phyloP scores from a whole-genome alignment of 352 stramenopile species.

The Globisporangium paroecandrum region DNA sequence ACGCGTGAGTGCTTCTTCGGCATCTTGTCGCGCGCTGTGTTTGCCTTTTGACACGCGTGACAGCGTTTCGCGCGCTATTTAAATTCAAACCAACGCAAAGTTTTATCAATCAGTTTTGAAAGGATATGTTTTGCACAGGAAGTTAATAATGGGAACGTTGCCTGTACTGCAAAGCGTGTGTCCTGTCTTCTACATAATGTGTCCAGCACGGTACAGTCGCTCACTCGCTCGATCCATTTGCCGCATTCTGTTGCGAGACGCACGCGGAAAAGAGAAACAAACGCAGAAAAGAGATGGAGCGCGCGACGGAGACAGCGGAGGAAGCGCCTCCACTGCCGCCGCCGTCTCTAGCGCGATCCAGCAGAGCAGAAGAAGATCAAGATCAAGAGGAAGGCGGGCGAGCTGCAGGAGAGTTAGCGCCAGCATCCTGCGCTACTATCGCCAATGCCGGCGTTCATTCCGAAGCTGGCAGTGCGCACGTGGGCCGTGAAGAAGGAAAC shows the following conservation, averaged over 20 bases:
- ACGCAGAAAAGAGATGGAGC: not conserved
- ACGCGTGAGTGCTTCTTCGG: no score
- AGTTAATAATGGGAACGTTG: no score
- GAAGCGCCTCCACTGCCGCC: not conserved
- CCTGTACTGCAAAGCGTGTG: not conserved
- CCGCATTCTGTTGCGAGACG: not conserved
- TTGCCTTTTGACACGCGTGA: no score
- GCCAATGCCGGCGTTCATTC: not conserved
- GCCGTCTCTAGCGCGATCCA: not conserved
- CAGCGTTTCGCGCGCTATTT: no score
- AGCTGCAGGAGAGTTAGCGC: not conserved
- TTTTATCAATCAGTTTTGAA: no score
- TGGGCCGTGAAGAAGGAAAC: not conserved
- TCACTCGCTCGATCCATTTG: not conserved
- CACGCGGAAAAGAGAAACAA: not conserved
- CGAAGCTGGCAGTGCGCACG: not conserved
- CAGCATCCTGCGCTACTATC: not conserved
- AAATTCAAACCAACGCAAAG: no score
- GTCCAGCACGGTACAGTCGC: not conserved
- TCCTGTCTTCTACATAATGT: constrained; percentile 10
- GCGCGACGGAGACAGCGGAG: not conserved
- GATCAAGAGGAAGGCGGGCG: not conserved
- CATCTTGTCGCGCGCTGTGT: no score
- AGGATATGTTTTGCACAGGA: no score
- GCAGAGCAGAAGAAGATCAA: not conserved